phyloP scores from a whole-genome alignment of 306 rosid genomes.

The Prunus mongolica region DNA sequence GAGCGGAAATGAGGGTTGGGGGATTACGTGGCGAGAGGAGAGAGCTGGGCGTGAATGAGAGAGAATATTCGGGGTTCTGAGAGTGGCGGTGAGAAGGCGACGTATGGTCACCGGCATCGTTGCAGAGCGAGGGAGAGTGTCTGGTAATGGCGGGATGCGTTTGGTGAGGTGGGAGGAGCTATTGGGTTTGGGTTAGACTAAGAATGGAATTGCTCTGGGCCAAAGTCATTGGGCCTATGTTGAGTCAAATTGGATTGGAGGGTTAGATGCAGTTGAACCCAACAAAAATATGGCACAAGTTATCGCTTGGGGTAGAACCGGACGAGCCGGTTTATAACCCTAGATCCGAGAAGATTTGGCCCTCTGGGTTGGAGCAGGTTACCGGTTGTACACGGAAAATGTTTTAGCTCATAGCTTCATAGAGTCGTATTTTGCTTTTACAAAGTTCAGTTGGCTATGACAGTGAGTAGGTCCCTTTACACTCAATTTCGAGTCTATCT shows the following conservation, averaged over 20 bases:
- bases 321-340: too few relatives aligned
- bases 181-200: neutral
- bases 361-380: too few relatives aligned
- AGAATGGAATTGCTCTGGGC: neutral
- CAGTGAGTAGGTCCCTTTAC: too few relatives aligned
- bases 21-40: constrained; percentile 4
- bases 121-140: neutral
- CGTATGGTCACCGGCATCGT: constrained; percentile 21
- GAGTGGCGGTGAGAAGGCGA: constrained; percentile 28
- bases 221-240: neutral
- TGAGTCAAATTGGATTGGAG: neutral
- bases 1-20: neutral
- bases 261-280: too few relatives aligned
- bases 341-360: too few relatives aligned
- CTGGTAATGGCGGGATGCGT: neutral
- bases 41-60: constrained; percentile 12
- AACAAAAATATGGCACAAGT: too few relatives aligned
- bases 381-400: too few relatives aligned
- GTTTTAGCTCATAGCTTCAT: too few relatives aligned
- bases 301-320: too few relatives aligned
- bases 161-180: neutral
- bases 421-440: too few relatives aligned
- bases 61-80: constrained; percentile 7
- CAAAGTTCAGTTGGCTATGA: too few relatives aligned
- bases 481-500: too few relatives aligned